phyloP scores from a whole-genome alignment of 2,329 filamentous ascomycete species.

The Onygena corvina region DNA sequence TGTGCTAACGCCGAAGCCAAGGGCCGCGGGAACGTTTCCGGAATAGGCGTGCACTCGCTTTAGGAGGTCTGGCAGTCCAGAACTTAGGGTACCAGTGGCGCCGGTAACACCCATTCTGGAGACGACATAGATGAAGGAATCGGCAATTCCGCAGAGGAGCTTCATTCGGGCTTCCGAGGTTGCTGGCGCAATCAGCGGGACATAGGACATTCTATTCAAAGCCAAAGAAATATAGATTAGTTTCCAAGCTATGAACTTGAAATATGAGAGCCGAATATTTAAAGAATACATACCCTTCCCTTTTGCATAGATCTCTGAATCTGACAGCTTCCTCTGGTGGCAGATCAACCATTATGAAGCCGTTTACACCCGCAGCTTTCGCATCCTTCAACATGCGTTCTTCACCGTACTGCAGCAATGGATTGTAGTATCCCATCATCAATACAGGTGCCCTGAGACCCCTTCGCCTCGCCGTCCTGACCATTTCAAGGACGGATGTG shows the following conservation, averaged over 20 bases:
- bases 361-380: conserved; percentile 74
- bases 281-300: conserved; percentile 50
- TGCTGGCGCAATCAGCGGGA: conserved; percentile 89
- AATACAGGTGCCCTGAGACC: conserved; percentile 74
- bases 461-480: conserved; percentile 62
- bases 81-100: conserved; percentile 69
- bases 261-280: neutral
- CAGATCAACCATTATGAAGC: conserved; percentile 92
- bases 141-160: conserved; percentile 87
- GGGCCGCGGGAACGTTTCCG: conserved; percentile 75
- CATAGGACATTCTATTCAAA: conserved; percentile 64
- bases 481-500: conserved; percentile 64
- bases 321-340: conserved; percentile 90
- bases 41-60: conserved; percentile 83
- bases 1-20: conserved; percentile 94
- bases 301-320: conserved; percentile 74
- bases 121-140: conserved; percentile 98
- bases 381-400: conserved; percentile 76
- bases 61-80: conserved; percentile 68
- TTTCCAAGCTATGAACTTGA: neutral
- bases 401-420: conserved; percentile 85
- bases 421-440: conserved; percentile 99
- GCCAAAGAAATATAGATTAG: neutral
- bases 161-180: conserved; percentile 91
- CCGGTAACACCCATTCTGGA: conserved; percentile 95